phyloP scores from a whole-genome alignment of 2,329 filamentous ascomycete species.

The Verticillium nonalfalfae region DNA sequence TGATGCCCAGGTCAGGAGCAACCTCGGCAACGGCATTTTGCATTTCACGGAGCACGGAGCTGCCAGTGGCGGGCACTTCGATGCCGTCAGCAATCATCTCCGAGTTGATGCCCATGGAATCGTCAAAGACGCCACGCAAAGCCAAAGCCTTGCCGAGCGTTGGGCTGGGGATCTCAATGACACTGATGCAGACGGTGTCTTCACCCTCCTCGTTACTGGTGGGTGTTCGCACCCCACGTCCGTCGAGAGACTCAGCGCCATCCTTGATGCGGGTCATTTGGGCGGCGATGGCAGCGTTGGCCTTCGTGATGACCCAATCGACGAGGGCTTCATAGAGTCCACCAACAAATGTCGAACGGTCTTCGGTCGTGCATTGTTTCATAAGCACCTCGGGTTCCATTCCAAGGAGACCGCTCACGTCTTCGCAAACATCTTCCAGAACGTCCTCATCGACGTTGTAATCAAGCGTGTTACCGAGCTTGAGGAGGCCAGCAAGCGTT shows the following conservation, averaged over 20 bases:
- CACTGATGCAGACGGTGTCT: constrained; percentile 83
- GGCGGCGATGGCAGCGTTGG: constrained; percentile 74
- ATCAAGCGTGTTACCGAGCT: constrained; percentile 84
- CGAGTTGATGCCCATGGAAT: constrained; percentile 83
- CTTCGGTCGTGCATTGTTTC: constrained; percentile 74
- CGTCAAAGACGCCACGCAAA: constrained; percentile 88
- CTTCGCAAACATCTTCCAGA: constrained; percentile 81
- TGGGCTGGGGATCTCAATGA: constrained; percentile 79
- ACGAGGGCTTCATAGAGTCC: constrained; percentile 91
- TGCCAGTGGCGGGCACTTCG: constrained; percentile 64
- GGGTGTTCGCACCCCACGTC: constrained; percentile 55
- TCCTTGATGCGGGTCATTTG: constrained; percentile 65
- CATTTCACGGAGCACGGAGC: constrained; percentile 83
- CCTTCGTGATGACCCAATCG: constrained; percentile 87
- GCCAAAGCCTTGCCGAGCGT: constrained; percentile 80
- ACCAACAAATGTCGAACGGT: constrained; percentile 74
- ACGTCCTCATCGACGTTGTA: constrained; percentile 79
- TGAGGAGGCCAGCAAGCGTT: constrained; percentile 77
- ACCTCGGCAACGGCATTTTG: constrained; percentile 71
- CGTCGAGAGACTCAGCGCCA: constrained; percentile 62
- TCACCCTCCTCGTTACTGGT: constrained; percentile 63
- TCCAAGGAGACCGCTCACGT: constrained; percentile 79
- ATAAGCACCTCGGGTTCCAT: constrained; percentile 79
- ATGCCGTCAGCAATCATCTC: constrained; percentile 98
- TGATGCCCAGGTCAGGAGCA: constrained; percentile 73